Evolutionary conservation across 768 basidiomycete genomes (phyloP).

Genomic region (Sarcomyxa edulis): DNA sequence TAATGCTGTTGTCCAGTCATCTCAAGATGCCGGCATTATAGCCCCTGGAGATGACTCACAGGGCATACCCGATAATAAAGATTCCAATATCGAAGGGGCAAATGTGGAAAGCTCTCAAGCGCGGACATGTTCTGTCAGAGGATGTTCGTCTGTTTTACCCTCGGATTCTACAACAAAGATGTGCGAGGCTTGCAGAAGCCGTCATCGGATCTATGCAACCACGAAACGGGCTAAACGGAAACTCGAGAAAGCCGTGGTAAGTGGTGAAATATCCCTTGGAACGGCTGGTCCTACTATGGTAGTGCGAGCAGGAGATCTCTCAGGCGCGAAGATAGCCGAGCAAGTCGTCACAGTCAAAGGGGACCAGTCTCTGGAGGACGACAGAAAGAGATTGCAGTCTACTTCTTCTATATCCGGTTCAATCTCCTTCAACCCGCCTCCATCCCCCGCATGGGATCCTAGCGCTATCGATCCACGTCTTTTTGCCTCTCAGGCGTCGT

Average conservation of each 20-base stretch:
- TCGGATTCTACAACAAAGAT: constrained; percentile 33
- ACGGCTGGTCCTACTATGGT: constrained; percentile 3
- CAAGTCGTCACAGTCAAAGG: no score
- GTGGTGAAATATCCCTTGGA: constrained; percentile 3
- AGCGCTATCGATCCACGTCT: constrained; percentile 23
- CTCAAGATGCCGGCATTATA: no score
- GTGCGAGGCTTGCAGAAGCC: constrained; percentile 46
- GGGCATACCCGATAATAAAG: no score
- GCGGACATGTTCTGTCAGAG: constrained; percentile 38
- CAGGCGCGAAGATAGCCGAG: no score
- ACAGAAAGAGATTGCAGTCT: not conserved
- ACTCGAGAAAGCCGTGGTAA: constrained; percentile 40
- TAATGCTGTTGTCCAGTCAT: no score
- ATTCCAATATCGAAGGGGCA: no score
- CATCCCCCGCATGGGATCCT: constrained; percentile 1
- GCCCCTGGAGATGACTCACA: no score
- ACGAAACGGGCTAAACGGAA: constrained; percentile 48
- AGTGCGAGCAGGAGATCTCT: no score
- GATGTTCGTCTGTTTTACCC: constrained; percentile 30
- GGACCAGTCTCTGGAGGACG: no score
- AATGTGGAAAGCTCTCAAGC: not conserved
- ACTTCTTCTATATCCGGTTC: not conserved
- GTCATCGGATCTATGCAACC: constrained; percentile 45
- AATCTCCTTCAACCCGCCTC: not conserved
- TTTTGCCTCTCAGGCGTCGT: constrained; percentile 23